Percentiles rank a stretch among this genome's conserved stretches.
Evolutionary conservation across 2,329 filamentous ascomycete genomes (phyloP).

Genomic region (Sphaerulina vaccinii): DNA sequence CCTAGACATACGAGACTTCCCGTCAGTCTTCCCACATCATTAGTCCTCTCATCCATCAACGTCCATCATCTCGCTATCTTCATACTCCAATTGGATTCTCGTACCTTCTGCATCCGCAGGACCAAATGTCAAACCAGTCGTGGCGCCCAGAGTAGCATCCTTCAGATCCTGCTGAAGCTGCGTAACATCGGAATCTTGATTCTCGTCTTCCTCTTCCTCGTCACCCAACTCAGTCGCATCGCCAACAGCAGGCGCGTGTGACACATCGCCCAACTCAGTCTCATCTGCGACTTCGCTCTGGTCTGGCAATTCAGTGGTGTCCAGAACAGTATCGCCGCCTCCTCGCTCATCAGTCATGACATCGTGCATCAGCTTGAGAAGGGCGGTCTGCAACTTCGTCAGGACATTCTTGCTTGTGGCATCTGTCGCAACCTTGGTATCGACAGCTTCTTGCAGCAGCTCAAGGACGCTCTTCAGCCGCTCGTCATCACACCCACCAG

Average conservation of each 20-base stretch:
- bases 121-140: conserved; percentile 30
- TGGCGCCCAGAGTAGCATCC: conserved; percentile 29
- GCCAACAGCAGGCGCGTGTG: conserved; percentile 10
- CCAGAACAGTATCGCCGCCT: conserved; percentile 34
- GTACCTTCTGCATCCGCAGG: conserved; percentile 40
- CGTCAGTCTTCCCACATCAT: not conserved
- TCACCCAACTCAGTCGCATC: conserved; percentile 18
- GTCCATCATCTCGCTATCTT: conserved; percentile 29
- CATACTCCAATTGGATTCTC: conserved; percentile 30
- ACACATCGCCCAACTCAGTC: conserved; percentile 15
- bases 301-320: conserved; percentile 26
- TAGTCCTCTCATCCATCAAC: conserved; percentile 21
- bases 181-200: conserved; percentile 27
- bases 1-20: not conserved
- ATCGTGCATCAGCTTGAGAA: conserved; percentile 56
- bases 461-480: conserved; percentile 43
- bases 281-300: conserved; percentile 17
- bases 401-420: conserved; percentile 54
- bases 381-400: conserved; percentile 51
- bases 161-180: conserved; percentile 31
- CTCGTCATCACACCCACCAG: conserved; percentile 40
- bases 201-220: conserved; percentile 22
- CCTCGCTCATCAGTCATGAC: conserved; percentile 36
- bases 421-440: conserved; percentile 52
- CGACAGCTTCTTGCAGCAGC: conserved; percentile 49